Conservation (phyloP, 306 rosid genomes). For the Abrus precatorius region DNA sequence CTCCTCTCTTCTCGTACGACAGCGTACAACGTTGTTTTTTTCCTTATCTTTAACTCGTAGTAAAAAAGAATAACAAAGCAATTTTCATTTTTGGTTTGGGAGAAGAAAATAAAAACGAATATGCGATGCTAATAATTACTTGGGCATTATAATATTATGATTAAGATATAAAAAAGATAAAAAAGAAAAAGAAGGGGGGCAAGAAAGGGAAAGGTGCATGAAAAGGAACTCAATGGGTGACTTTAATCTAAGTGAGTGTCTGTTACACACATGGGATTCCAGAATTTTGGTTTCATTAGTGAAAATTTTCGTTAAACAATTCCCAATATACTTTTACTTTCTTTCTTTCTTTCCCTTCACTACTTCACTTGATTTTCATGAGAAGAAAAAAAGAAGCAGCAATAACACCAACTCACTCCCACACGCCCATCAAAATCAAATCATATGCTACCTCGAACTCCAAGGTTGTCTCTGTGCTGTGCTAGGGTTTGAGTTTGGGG, state of each 20-base stretch:
- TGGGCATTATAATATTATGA: conserved; percentile 6
- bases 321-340: conserved; percentile 30
- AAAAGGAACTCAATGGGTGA: conserved; percentile 46
- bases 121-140: conserved; percentile 40
- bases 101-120: conserved; percentile 17
- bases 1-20: conserved; percentile 11
- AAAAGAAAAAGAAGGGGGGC: conserved; percentile 51
- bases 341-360: not conserved
- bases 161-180: conserved; percentile 37
- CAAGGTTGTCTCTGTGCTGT: conserved; percentile 49
- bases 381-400: not conserved
- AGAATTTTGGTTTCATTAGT: conserved; percentile 48
- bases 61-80: not conserved
- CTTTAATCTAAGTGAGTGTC: conserved; percentile 43
- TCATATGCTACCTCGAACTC: conserved; percentile 38
- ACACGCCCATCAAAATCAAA: conserved; percentile 50
- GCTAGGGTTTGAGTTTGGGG: conserved; percentile 48
- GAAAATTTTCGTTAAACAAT: conserved; percentile 47
- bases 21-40: conserved; percentile 31
- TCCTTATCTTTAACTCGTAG: conserved; percentile 9
- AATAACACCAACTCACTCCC: not conserved
- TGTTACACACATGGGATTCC: conserved; percentile 55
- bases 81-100: too few species aligned
- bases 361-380: not conserved
- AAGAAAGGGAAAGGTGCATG: conserved; percentile 58